phyloP scores from a whole-genome alignment of 2,329 filamentous ascomycete species.

The Chaetomiaceae sp. region DNA sequence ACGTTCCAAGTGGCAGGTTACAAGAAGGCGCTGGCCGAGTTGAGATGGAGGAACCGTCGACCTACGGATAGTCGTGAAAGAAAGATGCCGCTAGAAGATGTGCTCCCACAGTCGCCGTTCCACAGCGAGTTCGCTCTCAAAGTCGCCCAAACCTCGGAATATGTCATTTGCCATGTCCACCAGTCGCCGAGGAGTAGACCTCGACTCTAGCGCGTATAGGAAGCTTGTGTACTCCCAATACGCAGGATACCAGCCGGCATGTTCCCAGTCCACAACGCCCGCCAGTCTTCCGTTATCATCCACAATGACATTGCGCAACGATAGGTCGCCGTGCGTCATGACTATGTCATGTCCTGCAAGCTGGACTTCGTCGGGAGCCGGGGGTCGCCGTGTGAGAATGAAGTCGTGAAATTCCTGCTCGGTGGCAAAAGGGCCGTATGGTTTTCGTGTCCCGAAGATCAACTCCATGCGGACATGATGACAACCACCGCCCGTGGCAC shows the following conservation, averaged over 20 bases:
- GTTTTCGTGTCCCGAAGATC: not conserved
- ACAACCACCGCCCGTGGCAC: not conserved
- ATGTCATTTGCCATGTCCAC: not conserved
- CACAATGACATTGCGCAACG: not conserved
- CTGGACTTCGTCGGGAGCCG: not conserved
- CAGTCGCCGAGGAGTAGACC: not conserved
- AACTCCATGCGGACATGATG: constrained; percentile 5
- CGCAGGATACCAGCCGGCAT: not conserved
- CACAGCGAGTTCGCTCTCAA: not conserved
- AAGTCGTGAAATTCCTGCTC: constrained; percentile 1
- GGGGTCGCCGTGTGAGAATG: not conserved
- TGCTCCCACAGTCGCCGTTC: not conserved
- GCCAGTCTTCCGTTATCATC: not conserved
- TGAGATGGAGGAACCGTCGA: not conserved
- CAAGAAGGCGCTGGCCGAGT: not conserved
- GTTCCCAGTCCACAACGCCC: not conserved
- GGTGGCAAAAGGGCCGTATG: not conserved
- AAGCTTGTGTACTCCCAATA: constrained; percentile 4
- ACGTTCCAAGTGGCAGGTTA: not conserved
- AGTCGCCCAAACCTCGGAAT: not conserved
- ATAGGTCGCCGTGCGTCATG: not conserved
- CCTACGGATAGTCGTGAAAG: not conserved
- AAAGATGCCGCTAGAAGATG: not conserved
- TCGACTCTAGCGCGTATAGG: not conserved
- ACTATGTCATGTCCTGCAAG: not conserved